Evolutionary conservation across 2,329 filamentous ascomycete species (phyloP).

Genomic region (Alternaria alternata): DNA sequence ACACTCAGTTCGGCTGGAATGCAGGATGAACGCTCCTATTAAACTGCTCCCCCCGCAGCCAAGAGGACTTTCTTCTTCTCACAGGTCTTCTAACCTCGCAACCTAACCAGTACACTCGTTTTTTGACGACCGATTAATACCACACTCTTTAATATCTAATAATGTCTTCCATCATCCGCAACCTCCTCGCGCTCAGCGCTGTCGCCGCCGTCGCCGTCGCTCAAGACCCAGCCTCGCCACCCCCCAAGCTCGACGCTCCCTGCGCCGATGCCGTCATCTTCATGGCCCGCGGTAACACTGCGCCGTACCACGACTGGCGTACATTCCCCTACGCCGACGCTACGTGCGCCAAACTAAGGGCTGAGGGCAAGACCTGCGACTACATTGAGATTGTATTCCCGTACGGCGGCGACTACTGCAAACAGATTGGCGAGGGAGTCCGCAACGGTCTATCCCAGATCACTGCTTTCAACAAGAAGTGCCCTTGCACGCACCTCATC

Average conservation of each 20-base stretch:
- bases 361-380: conserved; percentile 36
- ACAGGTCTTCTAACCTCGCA: conserved; percentile 30
- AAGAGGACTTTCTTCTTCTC: conserved; percentile 29
- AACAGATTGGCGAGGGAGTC: conserved; percentile 29
- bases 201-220: conserved; percentile 37
- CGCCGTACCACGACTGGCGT: conserved; percentile 33
- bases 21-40: conserved; percentile 28
- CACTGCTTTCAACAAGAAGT: conserved; percentile 63
- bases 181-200: conserved; percentile 31
- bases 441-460: conserved; percentile 49
- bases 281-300: conserved; percentile 35
- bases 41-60: conserved; percentile 28
- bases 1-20: conserved; percentile 22
- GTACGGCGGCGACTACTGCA: conserved; percentile 25
- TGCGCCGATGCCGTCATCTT: conserved; percentile 34
- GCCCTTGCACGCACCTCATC: conserved; percentile 64
- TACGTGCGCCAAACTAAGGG: conserved; percentile 31
- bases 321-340: conserved; percentile 32
- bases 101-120: conserved; percentile 33
- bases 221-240: conserved; percentile 33
- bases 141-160: conserved; percentile 37
- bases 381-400: conserved; percentile 34
- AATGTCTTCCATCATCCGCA: conserved; percentile 37
- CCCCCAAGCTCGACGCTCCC: conserved; percentile 34
- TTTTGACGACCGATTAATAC: conserved; percentile 27